Percentiles rank a stretch among this genome's conserved stretches.
Evolutionary conservation across 129 eudicot species (phyloP).

Genomic region (Lactuca saligna): DNA sequence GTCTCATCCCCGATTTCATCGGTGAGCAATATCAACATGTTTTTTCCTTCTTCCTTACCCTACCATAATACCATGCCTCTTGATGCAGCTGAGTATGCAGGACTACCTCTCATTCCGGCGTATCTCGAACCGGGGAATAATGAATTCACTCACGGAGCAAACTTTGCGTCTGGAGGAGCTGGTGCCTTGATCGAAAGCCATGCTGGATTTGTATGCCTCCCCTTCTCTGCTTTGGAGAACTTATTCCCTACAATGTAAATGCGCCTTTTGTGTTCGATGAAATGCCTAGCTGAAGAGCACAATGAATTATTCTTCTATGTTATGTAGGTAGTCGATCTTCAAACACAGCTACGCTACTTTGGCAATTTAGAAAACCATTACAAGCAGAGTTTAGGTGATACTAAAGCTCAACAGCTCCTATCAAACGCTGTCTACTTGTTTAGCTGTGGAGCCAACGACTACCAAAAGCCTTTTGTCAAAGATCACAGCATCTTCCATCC

Average conservation of each 20-base stretch:
- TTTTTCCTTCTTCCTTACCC: not conserved
- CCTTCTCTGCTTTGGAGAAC: not conserved
- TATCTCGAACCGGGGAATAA: conserved; percentile 34
- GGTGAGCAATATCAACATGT: conserved; percentile 25
- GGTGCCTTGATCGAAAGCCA: conserved; percentile 50
- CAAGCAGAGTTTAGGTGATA: conserved; percentile 26
- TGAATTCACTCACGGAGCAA: conserved; percentile 35
- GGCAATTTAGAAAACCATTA: conserved; percentile 29
- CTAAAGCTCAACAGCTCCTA: conserved; percentile 16
- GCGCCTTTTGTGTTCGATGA: conserved; percentile 2
- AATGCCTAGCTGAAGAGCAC: not conserved
- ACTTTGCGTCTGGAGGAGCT: conserved; percentile 69
- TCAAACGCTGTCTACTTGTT: conserved; percentile 53
- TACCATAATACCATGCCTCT: not conserved
- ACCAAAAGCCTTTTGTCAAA: conserved; percentile 29
- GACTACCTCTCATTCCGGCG: conserved; percentile 48
- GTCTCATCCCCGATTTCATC: conserved; percentile 49
- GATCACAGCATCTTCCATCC: conserved; percentile 19
- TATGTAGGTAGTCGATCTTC: conserved; percentile 48
- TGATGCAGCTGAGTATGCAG: conserved; percentile 52
- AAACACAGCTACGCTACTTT: conserved; percentile 45
- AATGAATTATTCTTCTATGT: not conserved
- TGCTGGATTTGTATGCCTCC: conserved; percentile 48
- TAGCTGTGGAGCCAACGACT: conserved; percentile 57
- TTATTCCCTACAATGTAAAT: not conserved